Percentiles rank a stretch among this genome's conserved stretches.
phyloP scores from a whole-genome alignment of 2,329 filamentous ascomycete genomes.

The Fusarium hostae region DNA sequence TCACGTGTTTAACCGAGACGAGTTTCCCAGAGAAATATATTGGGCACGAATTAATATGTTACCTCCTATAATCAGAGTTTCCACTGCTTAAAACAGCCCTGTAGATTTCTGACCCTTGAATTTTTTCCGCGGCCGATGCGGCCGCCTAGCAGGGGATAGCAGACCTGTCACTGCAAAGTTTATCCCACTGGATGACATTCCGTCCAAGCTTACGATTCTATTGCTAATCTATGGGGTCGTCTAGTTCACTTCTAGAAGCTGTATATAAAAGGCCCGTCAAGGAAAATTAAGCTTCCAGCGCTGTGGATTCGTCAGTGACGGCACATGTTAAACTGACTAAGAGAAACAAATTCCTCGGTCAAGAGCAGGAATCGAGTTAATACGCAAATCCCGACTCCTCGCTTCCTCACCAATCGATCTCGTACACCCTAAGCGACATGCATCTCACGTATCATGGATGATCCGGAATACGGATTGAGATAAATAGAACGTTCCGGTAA shows the following conservation, averaged over 20 bases:
- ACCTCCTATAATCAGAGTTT: not conserved
- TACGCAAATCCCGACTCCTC: not conserved
- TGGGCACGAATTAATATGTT: accelerated
- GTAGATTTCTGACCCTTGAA: not conserved
- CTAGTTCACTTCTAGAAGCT: constrained; percentile 3
- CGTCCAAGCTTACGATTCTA: not conserved
- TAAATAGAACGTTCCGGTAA: not conserved
- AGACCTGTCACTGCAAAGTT: not conserved
- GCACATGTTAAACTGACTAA: not conserved
- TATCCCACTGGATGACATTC: not conserved
- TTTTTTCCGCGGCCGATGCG: not conserved
- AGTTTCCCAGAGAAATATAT: not conserved
- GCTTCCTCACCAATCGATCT: not conserved
- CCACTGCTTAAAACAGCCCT: not conserved
- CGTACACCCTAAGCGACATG: not conserved
- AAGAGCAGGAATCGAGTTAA: not conserved
- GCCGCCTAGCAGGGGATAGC: not conserved
- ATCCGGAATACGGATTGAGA: not conserved
- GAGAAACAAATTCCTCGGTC: not conserved
- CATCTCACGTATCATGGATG: not conserved
- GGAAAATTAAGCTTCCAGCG: not conserved
- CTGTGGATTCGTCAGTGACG: not conserved
- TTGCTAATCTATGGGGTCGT: not conserved
- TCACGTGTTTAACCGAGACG: not conserved
- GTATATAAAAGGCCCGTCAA: not conserved